Conservation (phyloP, 2,329 filamentous ascomycete genomes). For the Magnaporthiopsis incrustans region DNA sequence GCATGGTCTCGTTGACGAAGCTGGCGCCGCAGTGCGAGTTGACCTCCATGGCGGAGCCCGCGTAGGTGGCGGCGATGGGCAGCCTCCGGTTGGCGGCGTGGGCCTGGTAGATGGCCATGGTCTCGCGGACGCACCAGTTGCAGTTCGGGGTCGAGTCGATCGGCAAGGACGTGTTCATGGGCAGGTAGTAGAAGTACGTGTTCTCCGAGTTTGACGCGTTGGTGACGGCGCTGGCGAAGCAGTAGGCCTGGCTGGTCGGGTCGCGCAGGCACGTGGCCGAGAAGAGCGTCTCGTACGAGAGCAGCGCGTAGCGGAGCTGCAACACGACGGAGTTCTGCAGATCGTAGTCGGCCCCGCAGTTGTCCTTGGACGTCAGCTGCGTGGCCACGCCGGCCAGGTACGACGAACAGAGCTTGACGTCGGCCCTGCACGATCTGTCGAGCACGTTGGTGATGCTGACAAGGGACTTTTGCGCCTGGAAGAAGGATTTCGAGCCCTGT, state of each 20-base stretch:
- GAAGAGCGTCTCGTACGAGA: slow-evolving; percentile 72
- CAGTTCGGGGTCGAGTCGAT: slow-evolving; percentile 63
- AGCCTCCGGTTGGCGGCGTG: slow-evolving; percentile 59
- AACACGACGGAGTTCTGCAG: slow-evolving; percentile 61
- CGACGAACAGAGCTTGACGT: slow-evolving; percentile 55
- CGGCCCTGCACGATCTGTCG: slow-evolving; percentile 66
- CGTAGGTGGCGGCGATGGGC: slow-evolving; percentile 62
- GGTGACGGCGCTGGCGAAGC: slow-evolving; percentile 76
- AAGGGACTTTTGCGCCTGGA: slow-evolving; percentile 65
- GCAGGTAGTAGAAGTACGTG: slow-evolving; percentile 77
- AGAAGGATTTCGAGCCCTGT: slow-evolving; percentile 78
- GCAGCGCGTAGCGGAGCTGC: slow-evolving; percentile 67
- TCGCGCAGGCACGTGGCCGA: slow-evolving; percentile 72
- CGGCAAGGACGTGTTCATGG: slow-evolving; percentile 66
- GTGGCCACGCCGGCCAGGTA: slow-evolving; percentile 58
- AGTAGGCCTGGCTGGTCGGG: slow-evolving; percentile 58
- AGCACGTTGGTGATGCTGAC: slow-evolving; percentile 68
- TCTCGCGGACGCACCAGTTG: slow-evolving; percentile 65
- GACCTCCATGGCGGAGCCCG: slow-evolving; percentile 61
- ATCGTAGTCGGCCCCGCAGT: slow-evolving; percentile 66
- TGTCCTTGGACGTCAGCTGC: slow-evolving; percentile 51
- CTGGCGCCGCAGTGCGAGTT: slow-evolving; percentile 54
- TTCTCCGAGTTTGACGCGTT: slow-evolving; percentile 64
- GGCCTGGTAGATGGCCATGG: slow-evolving; percentile 72
- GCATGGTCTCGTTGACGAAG: slow-evolving; percentile 51